Base-by-base conservation (phyloP, 1,139 yeast species). In the Scheffersomyces insectosa region DNA sequence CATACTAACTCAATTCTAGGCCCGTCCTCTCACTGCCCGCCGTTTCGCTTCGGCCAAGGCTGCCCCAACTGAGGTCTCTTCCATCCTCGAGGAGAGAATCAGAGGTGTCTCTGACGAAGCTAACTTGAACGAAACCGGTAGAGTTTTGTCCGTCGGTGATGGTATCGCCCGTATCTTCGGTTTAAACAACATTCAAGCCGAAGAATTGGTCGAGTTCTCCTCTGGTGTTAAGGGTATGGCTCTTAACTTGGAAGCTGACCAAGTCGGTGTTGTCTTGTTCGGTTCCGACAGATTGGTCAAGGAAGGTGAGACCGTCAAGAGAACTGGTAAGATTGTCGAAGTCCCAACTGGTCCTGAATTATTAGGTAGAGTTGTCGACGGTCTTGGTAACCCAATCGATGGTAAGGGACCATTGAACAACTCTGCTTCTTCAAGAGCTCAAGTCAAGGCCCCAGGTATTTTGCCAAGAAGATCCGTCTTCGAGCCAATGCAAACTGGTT, bases 191-290 rank as follows among this genome's bases (percentile, higher is more conserved):
- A 86, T 91, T 75, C 98, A 93, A 83, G 99, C 99, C 69, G 99
- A 93, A 81, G 99, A 95, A 80, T 85, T 95, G 75, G 98, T 95
- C 66, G 99, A 95, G 80, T 95, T 95, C 82, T 82, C 97, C 52
- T 90, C 99, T 50, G 99, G 99, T 82, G 98, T 93, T 66, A 90
- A 91, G 80, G 99, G 99, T 87, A 95, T 95, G 99, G 99, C 99
- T 68, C 84, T 95, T 73, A 95, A 95, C 86, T 88, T 95, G 85
- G 99, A 95, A 80, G 96, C 99, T 64, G 97, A 96, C 75, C 98
- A 93, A 80, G 99, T 95, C 75, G 99, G 99, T 88, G 84, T 93
- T 70, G 99, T 95, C 80, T 82, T 95, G 79, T 95, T 95, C 82
- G 99, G 99, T 81, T 91, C 98, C 58, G 99, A 95, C 77, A 85